Evolutionary conservation across 2,329 filamentous ascomycete species (phyloP).

Genomic region (Aspergillus flavus): DNA sequence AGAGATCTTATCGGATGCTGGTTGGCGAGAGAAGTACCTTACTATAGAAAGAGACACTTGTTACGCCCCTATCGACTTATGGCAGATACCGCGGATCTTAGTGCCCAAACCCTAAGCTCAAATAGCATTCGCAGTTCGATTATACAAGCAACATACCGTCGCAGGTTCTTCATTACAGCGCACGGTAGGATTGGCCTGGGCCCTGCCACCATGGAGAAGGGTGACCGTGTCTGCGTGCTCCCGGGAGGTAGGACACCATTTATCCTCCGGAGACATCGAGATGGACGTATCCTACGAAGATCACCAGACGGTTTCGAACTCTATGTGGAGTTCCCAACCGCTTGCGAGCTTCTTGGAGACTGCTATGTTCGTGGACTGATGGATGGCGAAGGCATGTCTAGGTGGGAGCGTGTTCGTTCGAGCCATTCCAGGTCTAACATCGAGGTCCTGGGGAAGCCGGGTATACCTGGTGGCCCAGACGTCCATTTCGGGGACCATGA

Average conservation of each 20-base stretch:
- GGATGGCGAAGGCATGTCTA: background rate
- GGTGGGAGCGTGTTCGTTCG: background rate
- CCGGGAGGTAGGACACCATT: background rate
- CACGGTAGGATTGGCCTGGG: background rate
- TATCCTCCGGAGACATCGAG: background rate
- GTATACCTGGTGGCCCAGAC: too few relatives aligned
- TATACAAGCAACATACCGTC: background rate
- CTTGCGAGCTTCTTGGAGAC: background rate
- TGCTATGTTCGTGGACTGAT: background rate
- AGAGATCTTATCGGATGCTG: background rate
- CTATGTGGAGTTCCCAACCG: too few relatives aligned
- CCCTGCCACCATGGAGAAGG: background rate
- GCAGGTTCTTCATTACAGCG: background rate
- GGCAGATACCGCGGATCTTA: background rate
- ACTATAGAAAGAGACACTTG: background rate
- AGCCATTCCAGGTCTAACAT: background rate
- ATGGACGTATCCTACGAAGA: too few relatives aligned
- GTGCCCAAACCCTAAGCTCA: background rate
- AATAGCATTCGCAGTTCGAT: background rate
- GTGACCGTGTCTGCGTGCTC: background rate
- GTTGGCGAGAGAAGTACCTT: background rate
- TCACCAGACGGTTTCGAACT: too few relatives aligned
- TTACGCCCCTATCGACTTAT: background rate
- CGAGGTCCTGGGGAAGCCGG: too few relatives aligned
- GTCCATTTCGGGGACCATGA: accelerated